Percentiles rank a stretch among this genome's conserved stretches.
These are phyloP conservation scores for Penicillium antarcticum DNA, from an alignment of 495 filamentous ascomycete genomes.

Conservation along the genomic window DNA sequence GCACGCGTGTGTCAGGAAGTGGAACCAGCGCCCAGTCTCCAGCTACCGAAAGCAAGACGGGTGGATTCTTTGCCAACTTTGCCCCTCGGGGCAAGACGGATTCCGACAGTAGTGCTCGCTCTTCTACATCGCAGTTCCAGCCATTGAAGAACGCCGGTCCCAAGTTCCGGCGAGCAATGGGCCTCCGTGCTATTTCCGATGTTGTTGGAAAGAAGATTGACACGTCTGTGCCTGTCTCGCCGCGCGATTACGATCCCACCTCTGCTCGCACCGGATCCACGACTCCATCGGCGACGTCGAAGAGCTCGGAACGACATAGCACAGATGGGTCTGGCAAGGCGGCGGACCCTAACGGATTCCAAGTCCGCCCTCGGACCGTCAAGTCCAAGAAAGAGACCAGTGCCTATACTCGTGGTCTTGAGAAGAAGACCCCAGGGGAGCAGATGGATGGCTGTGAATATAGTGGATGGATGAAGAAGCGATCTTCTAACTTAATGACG, in stretches of 20 bases:
- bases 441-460: slow-evolving; percentile 88
- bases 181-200: slow-evolving; percentile 79
- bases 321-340: slow-evolving; percentile 61
- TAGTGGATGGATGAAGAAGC: slow-evolving; percentile 99
- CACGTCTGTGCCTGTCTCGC: slow-evolving; percentile 46
- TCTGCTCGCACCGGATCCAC: slow-evolving; percentile 78
- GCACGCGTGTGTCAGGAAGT: slow-evolving; percentile 35
- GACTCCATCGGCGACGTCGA: slow-evolving; percentile 75
- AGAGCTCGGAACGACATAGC: slow-evolving; percentile 73
- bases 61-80: slow-evolving; percentile 46
- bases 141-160: slow-evolving; percentile 40
- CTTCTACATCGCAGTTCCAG: slow-evolving; percentile 45
- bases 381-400: slow-evolving; percentile 94
- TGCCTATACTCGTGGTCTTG: slow-evolving; percentile 83
- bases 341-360: slow-evolving; percentile 51
- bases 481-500: slow-evolving; percentile 89
- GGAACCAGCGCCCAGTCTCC: slow-evolving; percentile 42
- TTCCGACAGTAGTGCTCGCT: slow-evolving; percentile 49
- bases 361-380: slow-evolving; percentile 39
- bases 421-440: slow-evolving; percentile 76
- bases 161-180: slow-evolving; percentile 52
- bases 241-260: slow-evolving; percentile 67
- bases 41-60: slow-evolving; percentile 39
- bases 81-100: slow-evolving; percentile 41
- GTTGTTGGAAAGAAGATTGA: slow-evolving; percentile 42